These are phyloP conservation scores for Phytopythium oedochilum DNA, from an alignment of 352 stramenopile genomes.

Conservation along the genomic window DNA sequence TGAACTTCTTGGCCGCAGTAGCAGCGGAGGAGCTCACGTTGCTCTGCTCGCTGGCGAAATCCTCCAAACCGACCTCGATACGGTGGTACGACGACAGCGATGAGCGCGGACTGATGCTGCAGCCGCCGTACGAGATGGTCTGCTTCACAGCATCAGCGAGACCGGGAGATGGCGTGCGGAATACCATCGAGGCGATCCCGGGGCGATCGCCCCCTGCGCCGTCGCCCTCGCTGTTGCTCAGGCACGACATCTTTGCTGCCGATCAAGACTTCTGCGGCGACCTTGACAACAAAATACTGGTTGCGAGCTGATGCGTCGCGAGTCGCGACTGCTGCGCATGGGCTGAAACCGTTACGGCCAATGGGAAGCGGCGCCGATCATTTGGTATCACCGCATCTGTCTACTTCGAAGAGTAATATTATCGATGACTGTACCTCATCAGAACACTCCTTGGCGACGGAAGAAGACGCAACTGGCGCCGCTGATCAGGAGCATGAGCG, in stretches of 20 bases:
- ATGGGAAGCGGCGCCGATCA: too few species aligned
- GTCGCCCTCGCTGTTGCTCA: background rate
- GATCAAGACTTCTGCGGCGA: too few species aligned
- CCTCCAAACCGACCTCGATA: conserved; percentile 25
- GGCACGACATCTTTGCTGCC: background rate
- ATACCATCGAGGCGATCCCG: background rate
- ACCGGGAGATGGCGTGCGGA: conserved; percentile 1
- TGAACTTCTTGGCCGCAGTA: conserved; percentile 24
- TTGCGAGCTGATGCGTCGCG: too few species aligned
- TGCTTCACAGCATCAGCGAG: conserved; percentile 21
- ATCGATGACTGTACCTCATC: background rate
- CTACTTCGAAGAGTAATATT: too few species aligned
- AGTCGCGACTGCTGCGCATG: too few species aligned
- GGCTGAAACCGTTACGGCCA: too few species aligned
- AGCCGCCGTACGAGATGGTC: conserved; percentile 20
- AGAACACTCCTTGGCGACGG: conserved; percentile 21
- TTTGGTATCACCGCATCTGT: too few species aligned
- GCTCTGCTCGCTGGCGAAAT: conserved; percentile 10
- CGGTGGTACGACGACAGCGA: conserved; percentile 26
- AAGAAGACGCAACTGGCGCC: conserved; percentile 9
- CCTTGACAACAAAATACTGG: too few species aligned
- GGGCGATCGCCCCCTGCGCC: background rate
- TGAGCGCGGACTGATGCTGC: conserved; percentile 13
- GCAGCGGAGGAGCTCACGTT: conserved; percentile 19
- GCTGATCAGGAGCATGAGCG: conserved; percentile 28